Evolutionary conservation across 495 filamentous ascomycete species (phyloP).

Genomic region (Penicillium diatomitis): DNA sequence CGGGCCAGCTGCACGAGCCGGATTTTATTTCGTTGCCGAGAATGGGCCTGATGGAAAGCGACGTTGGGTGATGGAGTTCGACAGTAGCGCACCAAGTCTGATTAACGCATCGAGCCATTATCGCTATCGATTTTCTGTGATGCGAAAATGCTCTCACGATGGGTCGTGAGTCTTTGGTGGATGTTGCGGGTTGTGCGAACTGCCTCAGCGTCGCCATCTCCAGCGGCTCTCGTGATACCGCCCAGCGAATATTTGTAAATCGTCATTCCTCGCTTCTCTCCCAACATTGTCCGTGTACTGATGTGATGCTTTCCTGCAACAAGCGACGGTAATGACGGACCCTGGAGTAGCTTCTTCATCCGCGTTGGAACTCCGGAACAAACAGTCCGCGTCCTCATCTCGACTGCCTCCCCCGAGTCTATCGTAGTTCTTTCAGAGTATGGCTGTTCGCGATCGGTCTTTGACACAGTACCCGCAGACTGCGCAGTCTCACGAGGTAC

Average conservation of each 20-base stretch:
- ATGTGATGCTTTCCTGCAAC: too few species aligned
- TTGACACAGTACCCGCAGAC: slow-evolving; percentile 6
- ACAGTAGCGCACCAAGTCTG: too few species aligned
- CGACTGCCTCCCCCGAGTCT: slow-evolving; percentile 16
- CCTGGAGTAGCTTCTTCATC: slow-evolving; percentile 15
- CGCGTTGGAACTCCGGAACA: slow-evolving; percentile 11
- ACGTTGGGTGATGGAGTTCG: too few species aligned
- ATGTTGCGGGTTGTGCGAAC: not conserved
- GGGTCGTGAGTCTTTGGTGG: not conserved
- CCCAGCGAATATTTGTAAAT: slow-evolving; percentile 15
- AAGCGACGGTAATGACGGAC: slow-evolving; percentile 17
- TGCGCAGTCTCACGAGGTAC: slow-evolving; percentile 14
- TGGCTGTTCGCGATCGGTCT: slow-evolving; percentile 12
- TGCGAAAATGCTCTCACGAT: not conserved
- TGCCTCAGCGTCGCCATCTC: slow-evolving; percentile 1
- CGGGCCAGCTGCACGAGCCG: too few species aligned
- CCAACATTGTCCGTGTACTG: too few species aligned
- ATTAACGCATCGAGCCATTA: too few species aligned
- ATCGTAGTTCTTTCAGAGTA: slow-evolving; percentile 15
- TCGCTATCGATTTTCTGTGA: not conserved
- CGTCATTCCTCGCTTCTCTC: not conserved
- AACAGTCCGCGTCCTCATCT: slow-evolving; percentile 10
- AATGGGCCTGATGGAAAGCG: too few species aligned
- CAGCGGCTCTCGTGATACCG: slow-evolving; percentile 8
- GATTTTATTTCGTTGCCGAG: too few species aligned